A percentile compares a stretch with the other conserved stretches of the same genome.
These are phyloP conservation scores for Colletotrichum incanum DNA, from an alignment of 2,329 filamentous ascomycete genomes.

Conservation along the genomic window DNA sequence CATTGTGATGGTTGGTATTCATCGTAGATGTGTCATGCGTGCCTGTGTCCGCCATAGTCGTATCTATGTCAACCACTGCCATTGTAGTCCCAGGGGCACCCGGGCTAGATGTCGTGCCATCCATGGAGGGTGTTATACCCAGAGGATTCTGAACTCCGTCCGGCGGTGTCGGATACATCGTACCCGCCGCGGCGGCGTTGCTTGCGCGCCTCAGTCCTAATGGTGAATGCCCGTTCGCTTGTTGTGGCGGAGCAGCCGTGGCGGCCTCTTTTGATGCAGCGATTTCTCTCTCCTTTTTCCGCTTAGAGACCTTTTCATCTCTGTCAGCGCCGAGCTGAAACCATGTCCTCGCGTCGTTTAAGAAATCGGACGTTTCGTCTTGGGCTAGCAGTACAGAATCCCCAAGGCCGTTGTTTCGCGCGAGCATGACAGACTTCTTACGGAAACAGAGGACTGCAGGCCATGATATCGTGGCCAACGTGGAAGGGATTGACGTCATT, in stretches of 20 bases:
- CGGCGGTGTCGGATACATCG: conserved; percentile 81
- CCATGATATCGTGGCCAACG: conserved; percentile 64
- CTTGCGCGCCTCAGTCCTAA: conserved; percentile 66
- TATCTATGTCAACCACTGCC: conserved; percentile 54
- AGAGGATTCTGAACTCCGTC: conserved; percentile 72
- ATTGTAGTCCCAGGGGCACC: conserved; percentile 57
- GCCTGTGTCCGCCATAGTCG: conserved; percentile 44
- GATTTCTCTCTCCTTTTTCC: conserved; percentile 66
- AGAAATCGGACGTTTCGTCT: conserved; percentile 64
- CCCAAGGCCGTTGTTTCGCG: conserved; percentile 57
- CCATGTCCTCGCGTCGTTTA: conserved; percentile 66
- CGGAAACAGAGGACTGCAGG: conserved; percentile 69
- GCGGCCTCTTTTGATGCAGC: conserved; percentile 59
- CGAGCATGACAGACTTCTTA: conserved; percentile 60
- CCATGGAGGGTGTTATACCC: conserved; percentile 70
- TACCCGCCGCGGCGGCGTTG: conserved; percentile 62
- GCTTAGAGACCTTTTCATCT: conserved; percentile 63
- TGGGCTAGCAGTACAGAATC: conserved; percentile 56
- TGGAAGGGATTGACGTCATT: conserved; percentile 53
- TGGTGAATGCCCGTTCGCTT: conserved; percentile 67
- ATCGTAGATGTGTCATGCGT: conserved; percentile 49
- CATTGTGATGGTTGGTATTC: conserved; percentile 47
- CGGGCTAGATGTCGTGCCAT: conserved; percentile 71
- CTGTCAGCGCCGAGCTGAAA: conserved; percentile 61
- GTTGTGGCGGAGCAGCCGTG: conserved; percentile 60